Percentiles rank a stretch among this genome's conserved stretches.
Conservation (phyloP, 2,329 filamentous ascomycete species). For the Botrytis deweyae region DNA sequence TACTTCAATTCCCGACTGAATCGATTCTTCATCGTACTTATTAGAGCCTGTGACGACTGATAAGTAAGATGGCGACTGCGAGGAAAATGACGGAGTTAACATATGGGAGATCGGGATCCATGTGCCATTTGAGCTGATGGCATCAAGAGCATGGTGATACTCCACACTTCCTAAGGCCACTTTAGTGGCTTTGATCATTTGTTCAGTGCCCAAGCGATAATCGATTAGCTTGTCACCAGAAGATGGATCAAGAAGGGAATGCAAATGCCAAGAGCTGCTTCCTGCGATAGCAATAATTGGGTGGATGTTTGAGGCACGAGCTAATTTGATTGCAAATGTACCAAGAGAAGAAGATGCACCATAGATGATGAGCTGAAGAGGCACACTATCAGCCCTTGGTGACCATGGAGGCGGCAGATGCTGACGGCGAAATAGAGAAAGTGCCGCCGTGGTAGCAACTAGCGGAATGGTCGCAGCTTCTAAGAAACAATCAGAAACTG, state of each 20-base stretch:
- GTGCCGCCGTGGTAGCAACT: conserved; percentile 44
- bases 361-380: conserved; percentile 46
- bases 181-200: conserved; percentile 37
- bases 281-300: conserved; percentile 59
- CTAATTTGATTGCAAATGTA: conserved; percentile 48
- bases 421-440: conserved; percentile 41
- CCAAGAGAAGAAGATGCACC: conserved; percentile 54
- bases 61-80: background rate
- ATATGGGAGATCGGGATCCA: conserved; percentile 4
- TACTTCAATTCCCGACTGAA: background rate
- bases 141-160: conserved; percentile 29
- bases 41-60: background rate
- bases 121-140: conserved; percentile 27
- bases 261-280: conserved; percentile 46
- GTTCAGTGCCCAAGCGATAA: conserved; percentile 50
- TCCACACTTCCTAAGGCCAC: conserved; percentile 22
- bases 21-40: conserved; percentile 4
- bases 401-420: conserved; percentile 43
- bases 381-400: conserved; percentile 33
- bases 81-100: background rate
- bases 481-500: conserved; percentile 43
- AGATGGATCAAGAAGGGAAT: conserved; percentile 43
- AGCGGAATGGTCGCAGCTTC: conserved; percentile 45
- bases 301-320: conserved; percentile 48
- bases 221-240: conserved; percentile 51